Evolutionary conservation across 352 stramenopile genomes (phyloP).

Genomic region (Globisporangium ultimum): DNA sequence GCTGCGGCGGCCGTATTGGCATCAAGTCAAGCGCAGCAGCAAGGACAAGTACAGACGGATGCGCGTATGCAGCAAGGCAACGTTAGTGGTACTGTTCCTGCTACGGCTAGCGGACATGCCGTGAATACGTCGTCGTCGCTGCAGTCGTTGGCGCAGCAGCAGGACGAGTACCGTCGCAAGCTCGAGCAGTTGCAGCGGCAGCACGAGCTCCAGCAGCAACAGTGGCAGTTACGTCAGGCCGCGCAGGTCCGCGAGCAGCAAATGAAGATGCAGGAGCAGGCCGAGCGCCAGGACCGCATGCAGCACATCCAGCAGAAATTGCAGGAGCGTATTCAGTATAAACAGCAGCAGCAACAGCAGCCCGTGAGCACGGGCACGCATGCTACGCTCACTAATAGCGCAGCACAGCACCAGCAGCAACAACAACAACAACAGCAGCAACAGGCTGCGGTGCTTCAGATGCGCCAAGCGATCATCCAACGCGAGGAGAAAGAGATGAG

Average conservation of each 20-base stretch:
- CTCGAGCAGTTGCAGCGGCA: conserved; percentile 25
- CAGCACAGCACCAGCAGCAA: not conserved
- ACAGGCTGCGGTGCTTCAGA: not conserved
- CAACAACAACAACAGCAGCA: not conserved
- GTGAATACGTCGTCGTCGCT: conserved; percentile 14
- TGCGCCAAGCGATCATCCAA: conserved; percentile 12
- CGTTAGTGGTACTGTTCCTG: not conserved
- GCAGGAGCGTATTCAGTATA: conserved; percentile 30
- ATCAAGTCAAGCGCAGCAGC: not conserved
- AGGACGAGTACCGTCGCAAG: conserved; percentile 35
- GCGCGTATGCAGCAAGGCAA: not conserved
- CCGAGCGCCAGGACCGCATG: conserved; percentile 23
- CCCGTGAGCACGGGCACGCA: too few species aligned
- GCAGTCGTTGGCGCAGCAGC: conserved; percentile 29
- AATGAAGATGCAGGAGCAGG: conserved; percentile 9
- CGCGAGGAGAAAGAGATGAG: conserved; percentile 11
- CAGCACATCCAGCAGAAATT: conserved; percentile 41
- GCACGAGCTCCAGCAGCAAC: conserved; percentile 14
- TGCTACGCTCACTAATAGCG: too few species aligned
- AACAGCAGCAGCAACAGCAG: conserved; percentile 11
- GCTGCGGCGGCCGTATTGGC: too few species aligned
- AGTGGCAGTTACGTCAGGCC: conserved; percentile 11
- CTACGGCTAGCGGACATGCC: not conserved
- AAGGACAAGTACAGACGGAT: not conserved
- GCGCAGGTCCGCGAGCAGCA: conserved; percentile 15